Evolutionary conservation across 1,284 basidiomycete genomes (phyloP).

Genomic region (Erythrobasidium hasegawianum): DNA sequence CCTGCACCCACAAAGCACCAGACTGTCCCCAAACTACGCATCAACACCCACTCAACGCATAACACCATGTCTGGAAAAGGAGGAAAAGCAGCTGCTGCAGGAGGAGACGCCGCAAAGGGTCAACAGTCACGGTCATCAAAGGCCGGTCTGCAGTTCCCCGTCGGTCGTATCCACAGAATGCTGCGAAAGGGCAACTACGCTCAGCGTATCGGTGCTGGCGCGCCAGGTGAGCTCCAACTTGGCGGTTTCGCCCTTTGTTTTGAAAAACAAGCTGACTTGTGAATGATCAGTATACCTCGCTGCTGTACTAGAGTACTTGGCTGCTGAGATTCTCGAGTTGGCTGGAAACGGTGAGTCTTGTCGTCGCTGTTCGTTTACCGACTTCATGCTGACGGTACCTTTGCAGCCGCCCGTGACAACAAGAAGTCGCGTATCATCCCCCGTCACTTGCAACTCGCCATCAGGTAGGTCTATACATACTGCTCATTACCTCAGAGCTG

Average conservation of each 20-base stretch:
- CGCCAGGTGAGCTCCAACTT: constrained; percentile 24
- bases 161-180: constrained; percentile 81
- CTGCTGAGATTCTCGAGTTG: constrained; percentile 81
- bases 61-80: constrained; percentile 29
- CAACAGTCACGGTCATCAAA: constrained; percentile 67
- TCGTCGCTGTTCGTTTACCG: background rate
- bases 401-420: constrained; percentile 61
- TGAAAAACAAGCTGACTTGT: constrained; percentile 6
- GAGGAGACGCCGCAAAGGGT: constrained; percentile 18
- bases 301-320: constrained; percentile 76
- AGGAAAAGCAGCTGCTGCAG: constrained; percentile 25
- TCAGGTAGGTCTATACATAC: too few species aligned
- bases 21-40: background rate
- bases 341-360: constrained; percentile 60
- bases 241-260: too few species aligned
- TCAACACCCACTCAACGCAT: background rate
- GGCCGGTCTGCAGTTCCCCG: constrained; percentile 78
- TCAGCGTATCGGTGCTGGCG: constrained; percentile 34
- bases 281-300: constrained; percentile 53
- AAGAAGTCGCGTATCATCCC: constrained; percentile 88
- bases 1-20: background rate
- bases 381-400: background rate
- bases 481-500: too few species aligned
- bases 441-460: constrained; percentile 82
- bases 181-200: constrained; percentile 73